Evolutionary conservation across 2,329 filamentous ascomycete genomes (phyloP), one percentile per base, ranked within the genome.

Genomic region (Corniculantispora saksenae): DNA sequence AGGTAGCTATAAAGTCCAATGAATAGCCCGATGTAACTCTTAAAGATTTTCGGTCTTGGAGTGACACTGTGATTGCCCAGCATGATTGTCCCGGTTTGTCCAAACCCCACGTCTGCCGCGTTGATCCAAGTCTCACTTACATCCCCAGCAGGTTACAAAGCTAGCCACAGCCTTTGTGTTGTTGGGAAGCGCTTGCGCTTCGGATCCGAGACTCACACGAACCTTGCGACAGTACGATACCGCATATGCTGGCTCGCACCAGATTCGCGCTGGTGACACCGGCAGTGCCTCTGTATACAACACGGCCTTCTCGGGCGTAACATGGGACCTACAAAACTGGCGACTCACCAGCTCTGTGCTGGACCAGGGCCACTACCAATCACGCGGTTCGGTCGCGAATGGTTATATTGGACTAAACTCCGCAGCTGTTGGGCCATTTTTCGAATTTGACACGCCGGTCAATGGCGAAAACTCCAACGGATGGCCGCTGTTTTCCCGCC

Each of bases 401-500:
- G 72, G 72, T 40, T 74, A 73, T 32, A 64, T 74, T 0, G 72
- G 72, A 15, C 71, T 73, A 43, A 73, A 70, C 21, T 66, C 73
- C 1, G 72, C 72, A n/a, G 68, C 67, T 13, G 68, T 65, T 1
- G 72, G 72, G 1, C 72, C 72, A 0, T 74, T 73, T 29, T 74
- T 73, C 38, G 72, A 74, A 62, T 23, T 66, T 2, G 72, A 74
- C 38, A 48, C 59, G 1, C 66, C 67, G 0, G 67, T 68, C 1
- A 66, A 68, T 27, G 69, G 71, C 32, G 68, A 69, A 32, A 62
- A 66, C n/a, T 84, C 87, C 68, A 87, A 82, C 66, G 89, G 88
- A 5, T 92, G 89, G 89, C 89, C 89, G 6, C 77, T 91, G 3
- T 89, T 85, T 73, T 84, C 85, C 64, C 77, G 82, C 29, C 81